Conservation (phyloP, 2,329 filamentous ascomycete species). For the Curvularia sp. region DNA sequence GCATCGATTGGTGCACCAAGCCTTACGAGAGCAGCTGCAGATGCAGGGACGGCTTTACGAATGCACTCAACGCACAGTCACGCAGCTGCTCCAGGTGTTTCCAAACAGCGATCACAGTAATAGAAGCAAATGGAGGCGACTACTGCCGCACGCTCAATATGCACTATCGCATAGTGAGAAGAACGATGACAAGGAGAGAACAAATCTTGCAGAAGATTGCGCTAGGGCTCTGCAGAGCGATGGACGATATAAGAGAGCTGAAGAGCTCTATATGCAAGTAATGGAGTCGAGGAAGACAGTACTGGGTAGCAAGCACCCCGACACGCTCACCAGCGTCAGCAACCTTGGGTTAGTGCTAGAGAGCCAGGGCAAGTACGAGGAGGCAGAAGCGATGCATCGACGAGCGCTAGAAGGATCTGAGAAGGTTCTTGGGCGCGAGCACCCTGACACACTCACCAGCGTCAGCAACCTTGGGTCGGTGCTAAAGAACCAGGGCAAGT, state of each 20-base stretch:
- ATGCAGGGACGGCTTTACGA: constrained; percentile 10
- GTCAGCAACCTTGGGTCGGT: too few relatives aligned
- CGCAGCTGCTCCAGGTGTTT: constrained; percentile 10
- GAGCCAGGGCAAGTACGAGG: too few relatives aligned
- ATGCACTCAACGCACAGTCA: too few relatives aligned
- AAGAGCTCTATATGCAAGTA: constrained; percentile 2
- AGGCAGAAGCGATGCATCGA: too few relatives aligned
- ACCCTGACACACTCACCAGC: too few relatives aligned
- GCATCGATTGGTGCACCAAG: constrained; percentile 16
- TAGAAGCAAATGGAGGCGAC: constrained; percentile 5
- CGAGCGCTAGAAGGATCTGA: too few relatives aligned
- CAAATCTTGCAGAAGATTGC: neutral
- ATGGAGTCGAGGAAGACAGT: constrained; percentile 1
- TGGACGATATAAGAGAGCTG: neutral
- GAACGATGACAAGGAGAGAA: constrained; percentile 1
- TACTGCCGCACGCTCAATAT: constrained; percentile 3
- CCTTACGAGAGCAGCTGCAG: constrained; percentile 13
- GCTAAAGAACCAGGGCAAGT: too few relatives aligned
- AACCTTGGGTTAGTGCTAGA: too few relatives aligned
- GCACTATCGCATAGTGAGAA: constrained; percentile 5
- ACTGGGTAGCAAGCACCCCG: too few relatives aligned
- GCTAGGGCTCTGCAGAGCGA: neutral
- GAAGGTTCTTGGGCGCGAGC: too few relatives aligned
- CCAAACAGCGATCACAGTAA: neutral
- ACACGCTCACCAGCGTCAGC: too few relatives aligned